A percentile compares a stretch with the other conserved stretches of the same genome.
These are phyloP conservation scores for Diplodia intermedia DNA, from an alignment of 2,329 filamentous ascomycete genomes.

Conservation along the genomic window DNA sequence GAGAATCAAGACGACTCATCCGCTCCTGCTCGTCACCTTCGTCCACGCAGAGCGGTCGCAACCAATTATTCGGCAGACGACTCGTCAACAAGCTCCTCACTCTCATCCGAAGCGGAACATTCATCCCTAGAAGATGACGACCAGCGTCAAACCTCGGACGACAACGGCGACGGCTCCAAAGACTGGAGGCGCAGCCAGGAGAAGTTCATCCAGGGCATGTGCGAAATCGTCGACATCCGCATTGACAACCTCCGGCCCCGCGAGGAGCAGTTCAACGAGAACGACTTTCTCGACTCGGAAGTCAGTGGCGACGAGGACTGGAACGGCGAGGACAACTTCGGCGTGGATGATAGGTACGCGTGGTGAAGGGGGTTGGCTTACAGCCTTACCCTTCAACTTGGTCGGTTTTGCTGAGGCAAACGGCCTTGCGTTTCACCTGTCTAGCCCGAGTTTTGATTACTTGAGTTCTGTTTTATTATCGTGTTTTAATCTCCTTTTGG, in stretches of 20 bases:
- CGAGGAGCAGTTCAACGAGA: constrained; percentile 72
- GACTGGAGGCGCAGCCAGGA: constrained; percentile 34
- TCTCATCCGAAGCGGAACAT: neutral
- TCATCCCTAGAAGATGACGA: constrained; percentile 1
- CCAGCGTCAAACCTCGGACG: neutral
- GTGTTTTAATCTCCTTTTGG: neutral
- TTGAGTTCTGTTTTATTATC: neutral
- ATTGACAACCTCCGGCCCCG: constrained; percentile 78
- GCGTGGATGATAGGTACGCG: constrained; percentile 48
- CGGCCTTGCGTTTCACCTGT: neutral
- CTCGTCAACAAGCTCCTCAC: neutral
- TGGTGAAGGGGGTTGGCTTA: constrained; percentile 38
- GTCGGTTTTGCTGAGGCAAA: neutral
- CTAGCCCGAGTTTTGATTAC: neutral
- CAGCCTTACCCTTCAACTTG: neutral
- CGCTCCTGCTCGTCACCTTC: constrained; percentile 24
- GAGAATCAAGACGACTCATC: constrained; percentile 7
- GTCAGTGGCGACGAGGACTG: constrained; percentile 63
- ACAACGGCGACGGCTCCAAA: neutral
- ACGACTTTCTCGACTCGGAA: constrained; percentile 72
- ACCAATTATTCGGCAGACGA: neutral
- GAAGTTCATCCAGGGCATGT: constrained; percentile 69
- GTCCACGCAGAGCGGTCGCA: constrained; percentile 2
- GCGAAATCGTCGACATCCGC: constrained; percentile 71
- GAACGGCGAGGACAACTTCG: constrained; percentile 63